Conservation (phyloP, 2,329 filamentous ascomycete species). For the Fusarium ramigenum region DNA sequence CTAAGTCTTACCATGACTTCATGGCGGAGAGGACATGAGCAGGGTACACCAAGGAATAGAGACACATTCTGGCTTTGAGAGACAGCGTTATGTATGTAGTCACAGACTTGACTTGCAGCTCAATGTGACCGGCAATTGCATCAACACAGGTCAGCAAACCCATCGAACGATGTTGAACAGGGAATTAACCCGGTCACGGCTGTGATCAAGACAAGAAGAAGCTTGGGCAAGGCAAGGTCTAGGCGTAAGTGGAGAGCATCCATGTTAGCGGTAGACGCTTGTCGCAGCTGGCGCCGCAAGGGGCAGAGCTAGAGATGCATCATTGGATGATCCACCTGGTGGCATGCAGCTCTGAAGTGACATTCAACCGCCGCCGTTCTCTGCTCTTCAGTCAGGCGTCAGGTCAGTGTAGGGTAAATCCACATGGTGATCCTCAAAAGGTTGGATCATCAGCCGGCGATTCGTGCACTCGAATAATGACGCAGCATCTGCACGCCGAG, state of each 20-base stretch:
- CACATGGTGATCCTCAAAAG: not conserved
- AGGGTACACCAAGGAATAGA: not conserved
- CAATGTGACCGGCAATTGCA: slow-evolving; percentile 3
- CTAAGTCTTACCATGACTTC: slow-evolving; percentile 28
- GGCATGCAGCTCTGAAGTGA: slow-evolving; percentile 28
- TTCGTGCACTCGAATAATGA: slow-evolving; percentile 14
- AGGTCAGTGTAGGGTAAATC: slow-evolving; percentile 35
- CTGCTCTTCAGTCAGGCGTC: not conserved
- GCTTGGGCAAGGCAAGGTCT: slow-evolving; percentile 25
- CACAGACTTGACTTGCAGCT: not conserved
- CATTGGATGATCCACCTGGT: slow-evolving; percentile 38
- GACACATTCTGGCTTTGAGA: not conserved
- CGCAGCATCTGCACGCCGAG: slow-evolving; percentile 4
- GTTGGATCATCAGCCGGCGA: slow-evolving; percentile 18
- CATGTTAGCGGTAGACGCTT: slow-evolving; percentile 30
- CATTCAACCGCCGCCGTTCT: not conserved
- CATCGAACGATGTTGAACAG: slow-evolving; percentile 30
- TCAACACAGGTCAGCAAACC: slow-evolving; percentile 1
- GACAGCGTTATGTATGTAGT: not conserved
- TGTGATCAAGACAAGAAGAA: slow-evolving; percentile 10
- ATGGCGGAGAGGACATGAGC: slow-evolving; percentile 14
- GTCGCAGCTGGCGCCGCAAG: slow-evolving; percentile 37
- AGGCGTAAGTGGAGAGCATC: slow-evolving; percentile 35
- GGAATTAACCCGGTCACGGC: slow-evolving; percentile 28
- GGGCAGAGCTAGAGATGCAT: slow-evolving; percentile 39